A percentile compares a stretch with the other conserved stretches of the same genome.
phyloP scores from a whole-genome alignment of 257 asterid species.

The Gentiana dahurica region DNA sequence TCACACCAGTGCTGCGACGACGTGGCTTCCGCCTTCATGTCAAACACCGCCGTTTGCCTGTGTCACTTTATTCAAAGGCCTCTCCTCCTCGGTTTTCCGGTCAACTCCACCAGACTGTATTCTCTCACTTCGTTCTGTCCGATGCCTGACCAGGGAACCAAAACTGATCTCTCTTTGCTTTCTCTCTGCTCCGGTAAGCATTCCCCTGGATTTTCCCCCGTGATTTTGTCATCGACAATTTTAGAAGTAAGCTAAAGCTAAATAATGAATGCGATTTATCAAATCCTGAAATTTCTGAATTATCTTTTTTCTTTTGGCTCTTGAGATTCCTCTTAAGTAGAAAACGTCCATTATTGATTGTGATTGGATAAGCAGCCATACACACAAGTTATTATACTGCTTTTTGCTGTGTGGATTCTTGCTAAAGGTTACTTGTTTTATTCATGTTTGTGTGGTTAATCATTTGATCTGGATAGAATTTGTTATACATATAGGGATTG shows the following conservation, averaged over 20 bases:
- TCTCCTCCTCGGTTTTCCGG: conserved; percentile 55
- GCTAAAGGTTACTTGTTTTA: no score
- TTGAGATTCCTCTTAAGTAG: no score
- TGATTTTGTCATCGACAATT: not conserved
- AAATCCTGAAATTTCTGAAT: not conserved
- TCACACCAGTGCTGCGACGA: conserved; percentile 54
- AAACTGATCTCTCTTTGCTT: conserved; percentile 24
- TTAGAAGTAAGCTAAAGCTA: no score
- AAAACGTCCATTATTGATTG: not conserved
- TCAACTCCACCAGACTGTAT: conserved; percentile 34
- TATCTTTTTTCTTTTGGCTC: not conserved
- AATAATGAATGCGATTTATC: not conserved
- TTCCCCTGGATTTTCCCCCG: not conserved
- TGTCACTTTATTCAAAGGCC: conserved; percentile 59
- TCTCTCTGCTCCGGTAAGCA: conserved; percentile 57
- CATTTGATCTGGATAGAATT: no score
- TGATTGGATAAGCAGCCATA: not conserved
- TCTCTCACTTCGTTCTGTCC: conserved; percentile 56
- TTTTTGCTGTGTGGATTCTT: no score
- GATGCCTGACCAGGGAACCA: conserved; percentile 7
- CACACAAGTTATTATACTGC: not conserved
- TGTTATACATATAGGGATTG: no score
- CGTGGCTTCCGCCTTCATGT: conserved; percentile 26
- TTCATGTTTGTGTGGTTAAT: no score
- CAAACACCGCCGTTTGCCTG: conserved; percentile 45